A percentile compares a stretch with the other conserved stretches of the same genome.
phyloP scores from a whole-genome alignment of 2,329 filamentous ascomycete species.

The Septoria linicola region DNA sequence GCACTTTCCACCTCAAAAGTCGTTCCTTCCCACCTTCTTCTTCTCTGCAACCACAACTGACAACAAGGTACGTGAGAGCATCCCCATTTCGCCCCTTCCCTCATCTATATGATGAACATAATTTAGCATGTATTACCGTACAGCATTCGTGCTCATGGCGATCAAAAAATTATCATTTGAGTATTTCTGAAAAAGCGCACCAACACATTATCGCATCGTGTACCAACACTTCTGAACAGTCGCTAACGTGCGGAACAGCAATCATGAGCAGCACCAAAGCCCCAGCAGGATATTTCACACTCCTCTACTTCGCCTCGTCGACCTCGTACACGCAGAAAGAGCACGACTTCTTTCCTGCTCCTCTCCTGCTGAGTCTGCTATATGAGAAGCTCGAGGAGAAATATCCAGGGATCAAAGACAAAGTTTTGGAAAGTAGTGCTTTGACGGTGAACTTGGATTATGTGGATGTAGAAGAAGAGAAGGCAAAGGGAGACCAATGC shows the following conservation, averaged over 20 bases:
- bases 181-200: conserved; percentile 11
- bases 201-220: background rate
- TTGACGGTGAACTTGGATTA: conserved; percentile 81
- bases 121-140: conserved; percentile 17
- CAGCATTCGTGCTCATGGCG: conserved; percentile 16
- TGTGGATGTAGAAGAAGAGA: conserved; percentile 63
- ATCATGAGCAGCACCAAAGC: conserved; percentile 48
- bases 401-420: conserved; percentile 67
- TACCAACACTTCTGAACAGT: background rate
- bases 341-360: conserved; percentile 64
- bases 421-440: conserved; percentile 69
- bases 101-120: conserved; percentile 9
- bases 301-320: conserved; percentile 80
- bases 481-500: conserved; percentile 42
- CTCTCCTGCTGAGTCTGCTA: conserved; percentile 61
- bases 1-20: conserved; percentile 1
- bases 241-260: conserved; percentile 7
- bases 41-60: background rate
- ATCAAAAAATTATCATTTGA: conserved; percentile 17
- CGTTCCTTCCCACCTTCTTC: conserved; percentile 5
- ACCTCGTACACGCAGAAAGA: conserved; percentile 68
- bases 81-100: background rate
- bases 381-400: conserved; percentile 66
- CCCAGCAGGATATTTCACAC: conserved; percentile 66
- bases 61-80: conserved; percentile 6